Conservation (phyloP, 192 early-diverging fungal species). For the Coemansia sp. region DNA sequence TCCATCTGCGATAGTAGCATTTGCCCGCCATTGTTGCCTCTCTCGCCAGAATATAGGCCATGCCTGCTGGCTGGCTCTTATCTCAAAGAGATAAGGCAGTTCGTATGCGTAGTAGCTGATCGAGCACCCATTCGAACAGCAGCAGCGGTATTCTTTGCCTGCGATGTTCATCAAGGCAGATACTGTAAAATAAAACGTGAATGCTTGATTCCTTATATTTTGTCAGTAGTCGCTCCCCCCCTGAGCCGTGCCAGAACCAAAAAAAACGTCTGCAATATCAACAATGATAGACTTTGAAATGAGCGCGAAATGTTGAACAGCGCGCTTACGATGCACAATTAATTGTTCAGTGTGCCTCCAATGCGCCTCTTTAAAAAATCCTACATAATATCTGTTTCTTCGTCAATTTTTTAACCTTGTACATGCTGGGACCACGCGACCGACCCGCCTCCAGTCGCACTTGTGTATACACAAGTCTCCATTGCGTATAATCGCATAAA, state of each 20-base stretch:
- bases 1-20: conserved; percentile 2
- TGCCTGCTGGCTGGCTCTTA: neutral
- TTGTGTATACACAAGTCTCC: conserved; percentile 4
- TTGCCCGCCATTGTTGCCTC: neutral
- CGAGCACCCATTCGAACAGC: neutral
- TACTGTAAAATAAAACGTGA: neutral
- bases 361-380: neutral
- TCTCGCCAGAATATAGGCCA: neutral
- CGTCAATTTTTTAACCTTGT: conserved; percentile 12
- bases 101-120: neutral
- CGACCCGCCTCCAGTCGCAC: conserved; percentile 9
- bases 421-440: conserved; percentile 10
- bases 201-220: neutral
- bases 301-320: conserved; percentile 5
- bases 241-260: too few relatives aligned
- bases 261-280: neutral
- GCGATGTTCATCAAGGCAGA: neutral
- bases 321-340: conserved; percentile 8
- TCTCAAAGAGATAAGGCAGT: neutral
- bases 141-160: neutral
- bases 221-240: too few relatives aligned
- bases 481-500: conserved; percentile 8
- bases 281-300: neutral
- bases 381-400: neutral
- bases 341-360: conserved; percentile 14